Base-by-base conservation (phyloP, 495 filamentous ascomycete genomes). In the Podospora anserina region DNA sequence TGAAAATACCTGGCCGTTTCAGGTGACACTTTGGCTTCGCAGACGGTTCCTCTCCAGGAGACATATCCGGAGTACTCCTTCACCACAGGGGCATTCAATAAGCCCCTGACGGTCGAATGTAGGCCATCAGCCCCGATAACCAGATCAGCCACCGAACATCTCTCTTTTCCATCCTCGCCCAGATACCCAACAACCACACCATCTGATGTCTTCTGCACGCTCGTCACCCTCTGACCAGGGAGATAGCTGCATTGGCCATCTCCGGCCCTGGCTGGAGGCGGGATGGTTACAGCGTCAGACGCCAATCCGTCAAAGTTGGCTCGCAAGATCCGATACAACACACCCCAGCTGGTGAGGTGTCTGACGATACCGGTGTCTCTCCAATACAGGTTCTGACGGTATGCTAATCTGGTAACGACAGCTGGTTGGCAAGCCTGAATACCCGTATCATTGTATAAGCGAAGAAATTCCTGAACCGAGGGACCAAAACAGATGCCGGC, bases 101-200 rank as follows among this genome's bases (percentile, higher is more conserved):
- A 67, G 23, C 61, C 69, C 4, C 84, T 75, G 16, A 87, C 68
- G 1, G 80, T 81, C 9, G 85, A 87, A 66, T 79, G 81, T 1
- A 83, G 71, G 3, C 85, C 85, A 71, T 87, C 84, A 32, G 84
- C 83, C 1, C 71, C 85, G 64, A 88, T 74, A 32, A 87, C 74
- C 30, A 86, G 61, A 66, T 86, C 83, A 13, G 79, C 83, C 0
- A 44, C 59, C 44, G 73, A n/a, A 7, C 49, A 30, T 11, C 61
- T 68, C 32, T 68, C 34, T 7, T 66, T 27, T 15, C 70, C 68
- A 32, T 71, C 69, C 6, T 68, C 64, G 13, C 27, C 59, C 9
- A 66, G 26, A 62, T 75, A 82, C 1, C 68, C 34, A 1, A 83
- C 76, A 7, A 61, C 69, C 2, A 81, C 75, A 7, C 59, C 61